phyloP scores from a whole-genome alignment of 1,284 basidiomycete genomes.

The Meripilus lineatus region DNA sequence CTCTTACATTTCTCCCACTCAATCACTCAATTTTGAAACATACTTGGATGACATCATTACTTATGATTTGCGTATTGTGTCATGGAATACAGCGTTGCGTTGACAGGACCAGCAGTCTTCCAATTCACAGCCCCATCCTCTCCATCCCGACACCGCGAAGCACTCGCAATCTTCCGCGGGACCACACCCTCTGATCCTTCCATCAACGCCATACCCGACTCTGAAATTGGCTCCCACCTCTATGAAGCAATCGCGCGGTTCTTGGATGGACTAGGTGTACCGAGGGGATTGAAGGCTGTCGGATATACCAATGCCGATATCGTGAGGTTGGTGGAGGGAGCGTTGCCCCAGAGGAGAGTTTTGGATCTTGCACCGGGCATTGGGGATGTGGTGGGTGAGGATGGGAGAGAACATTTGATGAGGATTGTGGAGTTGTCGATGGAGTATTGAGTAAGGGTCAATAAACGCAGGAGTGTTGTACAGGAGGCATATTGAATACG shows the following conservation, averaged over 20 bases:
- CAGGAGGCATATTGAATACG: not conserved
- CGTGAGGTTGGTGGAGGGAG: conserved; percentile 74
- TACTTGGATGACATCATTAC: not conserved
- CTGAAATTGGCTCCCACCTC: conserved; percentile 76
- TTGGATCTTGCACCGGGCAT: conserved; percentile 85
- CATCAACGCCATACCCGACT: conserved; percentile 74
- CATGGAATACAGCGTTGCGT: conserved; percentile 52
- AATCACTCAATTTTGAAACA: not conserved
- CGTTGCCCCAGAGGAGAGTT: conserved; percentile 83
- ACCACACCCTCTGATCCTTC: conserved; percentile 63
- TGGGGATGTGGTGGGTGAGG: conserved; percentile 72
- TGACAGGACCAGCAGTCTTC: conserved; percentile 93
- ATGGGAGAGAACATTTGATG: conserved; percentile 75
- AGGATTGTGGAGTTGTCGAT: conserved; percentile 73
- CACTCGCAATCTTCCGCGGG: conserved; percentile 78
- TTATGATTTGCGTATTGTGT: not conserved
- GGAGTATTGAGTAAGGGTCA: conserved; percentile 68
- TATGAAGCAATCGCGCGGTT: conserved; percentile 91
- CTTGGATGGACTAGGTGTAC: conserved; percentile 83
- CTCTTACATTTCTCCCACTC: conserved; percentile 1
- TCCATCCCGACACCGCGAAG: conserved; percentile 87
- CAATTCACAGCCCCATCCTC: conserved; percentile 91
- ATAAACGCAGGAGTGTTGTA: no score
- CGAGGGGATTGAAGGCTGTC: conserved; percentile 82
- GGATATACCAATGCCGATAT: conserved; percentile 75